Percentiles rank a stretch among this genome's conserved stretches.
These are phyloP conservation scores for Eucommia ulmoides DNA, from an alignment of 257 asterid genomes.

Conservation along the genomic window DNA sequence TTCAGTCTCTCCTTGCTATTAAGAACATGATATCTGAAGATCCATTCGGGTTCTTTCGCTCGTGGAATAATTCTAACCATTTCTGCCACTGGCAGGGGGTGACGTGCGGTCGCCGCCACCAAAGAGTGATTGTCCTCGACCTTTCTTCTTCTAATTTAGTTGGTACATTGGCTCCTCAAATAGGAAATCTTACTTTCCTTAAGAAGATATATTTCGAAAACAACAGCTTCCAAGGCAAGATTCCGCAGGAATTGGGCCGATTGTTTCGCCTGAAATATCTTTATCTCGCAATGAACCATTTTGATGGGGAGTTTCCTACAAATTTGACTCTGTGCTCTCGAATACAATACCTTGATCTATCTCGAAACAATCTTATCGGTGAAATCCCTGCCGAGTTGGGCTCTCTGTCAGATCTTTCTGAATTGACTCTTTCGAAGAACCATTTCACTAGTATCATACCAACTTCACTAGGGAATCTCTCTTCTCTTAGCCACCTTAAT, in stretches of 20 bases:
- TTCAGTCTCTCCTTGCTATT: neutral
- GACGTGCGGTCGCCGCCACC: neutral
- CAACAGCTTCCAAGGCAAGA: neutral
- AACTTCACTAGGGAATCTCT: neutral
- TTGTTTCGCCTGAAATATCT: neutral
- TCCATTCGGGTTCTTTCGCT: neutral
- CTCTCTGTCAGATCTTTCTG: neutral
- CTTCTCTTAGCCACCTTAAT: neutral
- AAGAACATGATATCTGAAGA: neutral
- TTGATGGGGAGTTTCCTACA: neutral
- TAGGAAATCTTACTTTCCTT: too few relatives aligned
- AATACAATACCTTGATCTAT: too few relatives aligned
- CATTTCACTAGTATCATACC: neutral
- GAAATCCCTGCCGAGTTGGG: neutral
- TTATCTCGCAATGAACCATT: too few relatives aligned
- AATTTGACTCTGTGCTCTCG: neutral
- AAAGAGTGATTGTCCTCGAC: neutral
- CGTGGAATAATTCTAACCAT: neutral
- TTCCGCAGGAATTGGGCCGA: neutral
- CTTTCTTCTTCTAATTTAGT: neutral
- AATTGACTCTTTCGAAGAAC: neutral
- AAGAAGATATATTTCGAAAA: neutral
- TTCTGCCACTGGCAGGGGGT: neutral
- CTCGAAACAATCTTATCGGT: neutral
- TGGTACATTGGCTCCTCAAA: neutral